Evolutionary conservation across 2,329 filamentous ascomycete species (phyloP).

Genomic region (Aspergillus proliferans): DNA sequence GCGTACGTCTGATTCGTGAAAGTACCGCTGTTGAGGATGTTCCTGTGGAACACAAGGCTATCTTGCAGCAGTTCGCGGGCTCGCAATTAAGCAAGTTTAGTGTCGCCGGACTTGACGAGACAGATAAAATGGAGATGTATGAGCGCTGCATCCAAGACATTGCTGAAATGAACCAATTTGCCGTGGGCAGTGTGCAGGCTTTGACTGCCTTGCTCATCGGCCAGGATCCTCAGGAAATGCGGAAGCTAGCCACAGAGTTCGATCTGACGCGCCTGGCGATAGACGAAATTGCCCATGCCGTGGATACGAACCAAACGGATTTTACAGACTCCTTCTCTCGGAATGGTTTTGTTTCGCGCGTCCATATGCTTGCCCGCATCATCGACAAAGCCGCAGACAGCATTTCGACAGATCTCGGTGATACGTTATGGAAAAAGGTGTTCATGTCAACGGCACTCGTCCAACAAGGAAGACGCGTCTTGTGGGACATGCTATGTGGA

Average conservation of each 20-base stretch:
- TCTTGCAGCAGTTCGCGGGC: slow-evolving; percentile 59
- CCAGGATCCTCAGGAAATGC: slow-evolving; percentile 48
- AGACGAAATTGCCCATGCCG: slow-evolving; percentile 57
- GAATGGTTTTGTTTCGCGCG: slow-evolving; percentile 46
- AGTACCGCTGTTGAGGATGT: slow-evolving; percentile 54
- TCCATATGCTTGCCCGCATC: slow-evolving; percentile 54
- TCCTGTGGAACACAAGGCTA: slow-evolving; percentile 52
- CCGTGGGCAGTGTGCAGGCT: slow-evolving; percentile 67
- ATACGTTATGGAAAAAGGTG: slow-evolving; percentile 64
- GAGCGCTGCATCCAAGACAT: slow-evolving; percentile 64
- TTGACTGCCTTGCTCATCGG: slow-evolving; percentile 42
- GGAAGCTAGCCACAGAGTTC: slow-evolving; percentile 54
- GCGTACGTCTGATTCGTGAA: slow-evolving; percentile 65
- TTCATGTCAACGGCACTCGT: slow-evolving; percentile 60
- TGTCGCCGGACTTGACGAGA: slow-evolving; percentile 46
- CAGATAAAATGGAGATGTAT: slow-evolving; percentile 59
- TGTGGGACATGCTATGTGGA: slow-evolving; percentile 62
- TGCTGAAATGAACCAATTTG: slow-evolving; percentile 54
- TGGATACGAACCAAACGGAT: slow-evolving; percentile 38
- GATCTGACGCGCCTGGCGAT: slow-evolving; percentile 57
- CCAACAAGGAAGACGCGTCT: slow-evolving; percentile 55
- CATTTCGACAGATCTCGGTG: slow-evolving; percentile 57
- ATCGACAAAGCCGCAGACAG: slow-evolving; percentile 57
- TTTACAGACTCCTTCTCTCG: slow-evolving; percentile 34
- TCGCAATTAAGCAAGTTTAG: slow-evolving; percentile 58